Conservation (phyloP, 2,329 filamentous ascomycete genomes). For the Dactylonectria estremocensis region DNA sequence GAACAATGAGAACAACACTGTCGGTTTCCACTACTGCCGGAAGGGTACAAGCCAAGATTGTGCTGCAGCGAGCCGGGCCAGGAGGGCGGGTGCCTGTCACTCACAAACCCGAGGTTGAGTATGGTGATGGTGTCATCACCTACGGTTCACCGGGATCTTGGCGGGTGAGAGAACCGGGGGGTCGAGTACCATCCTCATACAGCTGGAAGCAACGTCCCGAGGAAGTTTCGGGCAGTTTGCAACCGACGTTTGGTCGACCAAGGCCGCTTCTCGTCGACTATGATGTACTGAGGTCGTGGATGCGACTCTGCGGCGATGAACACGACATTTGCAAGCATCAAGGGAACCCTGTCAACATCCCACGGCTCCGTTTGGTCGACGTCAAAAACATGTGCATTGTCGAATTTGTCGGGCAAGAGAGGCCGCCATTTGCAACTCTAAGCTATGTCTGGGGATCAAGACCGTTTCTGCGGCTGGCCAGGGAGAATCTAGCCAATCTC, state of each 20-base stretch:
- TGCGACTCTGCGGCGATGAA: neutral
- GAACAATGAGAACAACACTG: neutral
- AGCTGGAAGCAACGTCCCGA: neutral
- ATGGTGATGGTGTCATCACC: neutral
- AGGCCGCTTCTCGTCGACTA: slow-evolving; percentile 6
- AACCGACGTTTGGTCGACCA: neutral
- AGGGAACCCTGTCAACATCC: neutral
- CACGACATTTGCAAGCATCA: neutral
- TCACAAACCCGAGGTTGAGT: neutral
- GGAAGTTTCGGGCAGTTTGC: neutral
- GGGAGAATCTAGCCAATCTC: neutral
- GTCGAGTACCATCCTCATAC: neutral
- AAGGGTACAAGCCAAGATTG: neutral
- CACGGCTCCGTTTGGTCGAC: neutral
- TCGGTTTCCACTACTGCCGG: neutral
- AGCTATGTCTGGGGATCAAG: slow-evolving; percentile 10
- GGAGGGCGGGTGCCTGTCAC: slow-evolving; percentile 4
- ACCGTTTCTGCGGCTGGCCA: neutral
- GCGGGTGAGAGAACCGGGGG: neutral
- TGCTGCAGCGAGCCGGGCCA: neutral
- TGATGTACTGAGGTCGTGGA: neutral
- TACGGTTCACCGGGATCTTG: neutral
- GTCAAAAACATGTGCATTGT: slow-evolving; percentile 2
- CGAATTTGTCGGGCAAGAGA: neutral
- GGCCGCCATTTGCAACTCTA: neutral